A percentile compares a stretch with the other conserved stretches of the same genome.
Evolutionary conservation across 345 rosid genomes (phyloP).

Genomic region (Carallia brachiata): DNA sequence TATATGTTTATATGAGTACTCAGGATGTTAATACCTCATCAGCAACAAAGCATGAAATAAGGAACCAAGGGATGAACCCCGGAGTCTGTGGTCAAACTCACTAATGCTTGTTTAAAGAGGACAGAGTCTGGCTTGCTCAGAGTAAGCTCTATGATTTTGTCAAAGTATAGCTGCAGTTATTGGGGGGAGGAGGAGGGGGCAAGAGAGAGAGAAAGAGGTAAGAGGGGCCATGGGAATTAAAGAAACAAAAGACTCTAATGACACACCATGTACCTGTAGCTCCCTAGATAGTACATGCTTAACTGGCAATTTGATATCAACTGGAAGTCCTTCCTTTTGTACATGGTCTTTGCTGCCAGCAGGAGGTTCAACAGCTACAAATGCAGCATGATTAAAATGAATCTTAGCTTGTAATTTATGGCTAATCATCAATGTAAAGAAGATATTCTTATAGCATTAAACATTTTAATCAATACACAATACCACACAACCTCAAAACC

Average conservation of each 20-base stretch:
- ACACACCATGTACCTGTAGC: slow-evolving; percentile 60
- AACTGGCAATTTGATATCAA: slow-evolving; percentile 83
- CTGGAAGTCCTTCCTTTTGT: slow-evolving; percentile 68
- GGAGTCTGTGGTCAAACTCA: slow-evolving; percentile 90
- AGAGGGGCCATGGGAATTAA: background rate
- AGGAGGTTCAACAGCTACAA: slow-evolving; percentile 61
- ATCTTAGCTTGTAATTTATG: too few species aligned
- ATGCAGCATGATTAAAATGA: slow-evolving; percentile 9
- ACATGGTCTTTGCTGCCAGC: slow-evolving; percentile 48
- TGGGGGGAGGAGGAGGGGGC: too few species aligned
- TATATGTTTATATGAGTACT: background rate
- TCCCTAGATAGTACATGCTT: slow-evolving; percentile 84
- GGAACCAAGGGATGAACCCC: slow-evolving; percentile 99
- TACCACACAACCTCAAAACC: too few species aligned
- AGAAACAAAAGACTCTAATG: background rate
- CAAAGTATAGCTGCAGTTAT: slow-evolving; percentile 69
- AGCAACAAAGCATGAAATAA: slow-evolving; percentile 78
- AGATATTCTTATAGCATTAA: too few species aligned
- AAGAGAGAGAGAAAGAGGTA: slow-evolving; percentile 1
- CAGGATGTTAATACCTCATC: slow-evolving; percentile 69
- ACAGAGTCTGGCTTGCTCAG: slow-evolving; percentile 66
- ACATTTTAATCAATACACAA: too few species aligned
- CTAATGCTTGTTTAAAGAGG: slow-evolving; percentile 87
- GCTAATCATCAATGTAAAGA: too few species aligned
- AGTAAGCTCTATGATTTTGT: slow-evolving; percentile 87